Evolutionary conservation across 345 rosid species (phyloP).

Genomic region (Eucalyptus curtisii): DNA sequence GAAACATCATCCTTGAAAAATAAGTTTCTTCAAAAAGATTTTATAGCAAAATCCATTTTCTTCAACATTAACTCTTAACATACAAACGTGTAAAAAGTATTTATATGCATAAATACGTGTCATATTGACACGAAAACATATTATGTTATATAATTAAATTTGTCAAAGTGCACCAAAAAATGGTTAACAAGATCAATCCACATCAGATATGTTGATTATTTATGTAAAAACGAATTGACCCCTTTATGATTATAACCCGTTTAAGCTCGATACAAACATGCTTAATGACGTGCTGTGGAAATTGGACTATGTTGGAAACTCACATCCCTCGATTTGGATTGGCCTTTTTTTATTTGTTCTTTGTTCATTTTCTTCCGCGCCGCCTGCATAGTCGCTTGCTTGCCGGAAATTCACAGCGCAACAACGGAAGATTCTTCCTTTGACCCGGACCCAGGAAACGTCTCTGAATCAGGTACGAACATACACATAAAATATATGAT

Average conservation of each 20-base stretch:
- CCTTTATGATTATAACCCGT: background rate
- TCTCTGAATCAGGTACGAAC: background rate
- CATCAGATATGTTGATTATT: background rate
- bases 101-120: background rate
- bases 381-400: background rate
- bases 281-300: background rate
- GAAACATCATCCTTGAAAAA: background rate
- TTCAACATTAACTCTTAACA: background rate
- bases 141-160: background rate
- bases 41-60: background rate
- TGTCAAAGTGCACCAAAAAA: background rate
- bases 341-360: background rate
- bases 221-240: background rate
- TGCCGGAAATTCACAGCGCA: background rate
- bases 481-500: background rate
- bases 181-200: background rate
- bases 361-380: background rate
- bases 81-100: background rate
- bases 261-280: background rate
- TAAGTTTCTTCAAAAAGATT: background rate
- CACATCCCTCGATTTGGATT: background rate
- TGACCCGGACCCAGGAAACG: background rate
- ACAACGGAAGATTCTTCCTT: background rate
- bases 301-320: background rate
- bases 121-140: background rate